A percentile compares a stretch with the other conserved stretches of the same genome.
Evolutionary conservation across 192 early-diverging fungal species (phyloP).

Genomic region (Linderina pennispora): DNA sequence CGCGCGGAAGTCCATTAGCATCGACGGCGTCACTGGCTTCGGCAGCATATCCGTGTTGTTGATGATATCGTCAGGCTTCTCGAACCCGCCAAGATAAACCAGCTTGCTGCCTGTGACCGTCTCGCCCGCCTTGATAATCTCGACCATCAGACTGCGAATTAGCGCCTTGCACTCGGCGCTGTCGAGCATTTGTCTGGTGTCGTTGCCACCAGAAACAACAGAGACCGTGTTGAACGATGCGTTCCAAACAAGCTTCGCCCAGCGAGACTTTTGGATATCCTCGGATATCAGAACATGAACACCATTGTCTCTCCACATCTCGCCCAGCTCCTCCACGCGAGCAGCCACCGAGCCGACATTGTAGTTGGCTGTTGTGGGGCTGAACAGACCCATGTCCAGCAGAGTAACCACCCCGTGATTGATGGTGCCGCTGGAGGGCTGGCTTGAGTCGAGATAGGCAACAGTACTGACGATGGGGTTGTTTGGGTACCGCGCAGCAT

Average conservation of each 20-base stretch:
- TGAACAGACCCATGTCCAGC: conserved; percentile 34
- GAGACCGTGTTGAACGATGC: conserved; percentile 62
- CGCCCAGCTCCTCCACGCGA: conserved; percentile 27
- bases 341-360: conserved; percentile 16
- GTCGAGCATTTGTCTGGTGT: conserved; percentile 51
- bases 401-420: conserved; percentile 40
- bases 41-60: conserved; percentile 9
- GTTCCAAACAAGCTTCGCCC: conserved; percentile 74
- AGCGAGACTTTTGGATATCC: conserved; percentile 57
- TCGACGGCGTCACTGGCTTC: conserved; percentile 45
- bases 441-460: conserved; percentile 59
- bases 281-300: conserved; percentile 34
- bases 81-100: conserved; percentile 10
- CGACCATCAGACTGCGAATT: conserved; percentile 46
- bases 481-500: conserved; percentile 51
- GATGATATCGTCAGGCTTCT: conserved; percentile 30
- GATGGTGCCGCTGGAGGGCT: conserved; percentile 50
- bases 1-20: conserved; percentile 54
- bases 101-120: conserved; percentile 35
- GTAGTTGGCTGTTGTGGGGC: conserved; percentile 4
- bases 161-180: conserved; percentile 41
- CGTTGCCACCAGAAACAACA: conserved; percentile 51
- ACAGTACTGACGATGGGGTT: conserved; percentile 57
- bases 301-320: conserved; percentile 36
- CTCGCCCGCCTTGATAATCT: conserved; percentile 52